A percentile compares a stretch with the other conserved stretches of the same genome.
Conservation (phyloP, 2,329 filamentous ascomycete genomes). For the Pseudogymnoascus pannorum region DNA sequence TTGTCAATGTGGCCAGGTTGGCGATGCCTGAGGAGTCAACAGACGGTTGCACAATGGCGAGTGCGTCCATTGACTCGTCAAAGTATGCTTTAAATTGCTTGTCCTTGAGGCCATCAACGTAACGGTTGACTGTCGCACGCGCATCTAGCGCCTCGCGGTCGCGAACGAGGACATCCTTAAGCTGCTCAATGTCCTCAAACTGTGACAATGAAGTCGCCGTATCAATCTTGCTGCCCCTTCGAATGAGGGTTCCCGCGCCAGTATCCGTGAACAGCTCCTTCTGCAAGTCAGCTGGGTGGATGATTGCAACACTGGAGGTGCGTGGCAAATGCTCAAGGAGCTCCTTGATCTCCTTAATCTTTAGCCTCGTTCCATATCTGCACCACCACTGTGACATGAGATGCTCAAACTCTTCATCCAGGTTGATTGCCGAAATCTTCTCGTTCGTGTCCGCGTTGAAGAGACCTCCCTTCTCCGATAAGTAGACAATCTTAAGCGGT, state of each 20-base stretch:
- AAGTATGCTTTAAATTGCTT: conserved; percentile 88
- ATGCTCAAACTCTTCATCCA: conserved; percentile 91
- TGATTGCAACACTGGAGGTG: conserved; percentile 93
- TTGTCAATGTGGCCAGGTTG: conserved; percentile 82
- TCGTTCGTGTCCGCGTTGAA: conserved; percentile 90
- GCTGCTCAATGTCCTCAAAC: conserved; percentile 65
- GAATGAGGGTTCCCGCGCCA: conserved; percentile 86
- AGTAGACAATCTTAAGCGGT: conserved; percentile 93
- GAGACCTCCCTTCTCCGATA: conserved; percentile 95
- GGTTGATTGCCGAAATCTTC: conserved; percentile 95
- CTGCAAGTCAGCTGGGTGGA: conserved; percentile 90
- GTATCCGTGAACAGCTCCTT: conserved; percentile 97
- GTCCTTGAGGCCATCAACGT: conserved; percentile 68
- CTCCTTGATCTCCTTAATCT: conserved; percentile 97
- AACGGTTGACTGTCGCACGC: conserved; percentile 76
- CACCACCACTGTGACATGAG: conserved; percentile 95
- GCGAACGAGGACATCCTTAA: conserved; percentile 76
- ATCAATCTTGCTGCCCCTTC: conserved; percentile 82
- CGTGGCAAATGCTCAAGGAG: conserved; percentile 81
- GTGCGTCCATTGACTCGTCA: conserved; percentile 86
- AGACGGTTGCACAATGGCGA: conserved; percentile 80
- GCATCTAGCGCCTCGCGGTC: conserved; percentile 78
- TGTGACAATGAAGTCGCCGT: conserved; percentile 64
- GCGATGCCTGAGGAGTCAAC: conserved; percentile 59
- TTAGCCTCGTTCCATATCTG: conserved; percentile 85